Evolutionary conservation across 2,329 filamentous ascomycete genomes (phyloP).

Genomic region (Hypoxylon sp.): DNA sequence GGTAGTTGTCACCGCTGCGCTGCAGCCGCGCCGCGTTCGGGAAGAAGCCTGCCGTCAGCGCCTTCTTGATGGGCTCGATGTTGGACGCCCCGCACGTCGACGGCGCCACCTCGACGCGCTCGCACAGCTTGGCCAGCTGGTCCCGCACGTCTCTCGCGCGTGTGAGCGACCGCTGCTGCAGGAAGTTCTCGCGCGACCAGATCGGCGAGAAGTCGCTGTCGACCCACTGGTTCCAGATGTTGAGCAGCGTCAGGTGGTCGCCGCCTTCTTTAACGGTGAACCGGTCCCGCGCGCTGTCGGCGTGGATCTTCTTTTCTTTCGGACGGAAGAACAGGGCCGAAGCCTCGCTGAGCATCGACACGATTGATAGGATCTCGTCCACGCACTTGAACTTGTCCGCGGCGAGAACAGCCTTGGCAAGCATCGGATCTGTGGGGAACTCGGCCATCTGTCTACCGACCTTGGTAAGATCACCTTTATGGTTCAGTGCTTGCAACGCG

Average conservation of each 20-base stretch:
- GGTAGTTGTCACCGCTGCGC: slow-evolving; percentile 85
- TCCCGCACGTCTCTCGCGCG: slow-evolving; percentile 92
- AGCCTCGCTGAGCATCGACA: slow-evolving; percentile 93
- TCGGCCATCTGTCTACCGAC: slow-evolving; percentile 94
- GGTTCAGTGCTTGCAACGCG: slow-evolving; percentile 88
- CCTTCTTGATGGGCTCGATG: slow-evolving; percentile 83
- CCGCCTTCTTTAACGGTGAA: slow-evolving; percentile 93
- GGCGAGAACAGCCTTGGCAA: slow-evolving; percentile 88
- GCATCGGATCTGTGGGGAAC: slow-evolving; percentile 91
- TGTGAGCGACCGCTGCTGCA: slow-evolving; percentile 90
- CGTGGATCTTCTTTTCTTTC: slow-evolving; percentile 97
- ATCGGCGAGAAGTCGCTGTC: slow-evolving; percentile 89
- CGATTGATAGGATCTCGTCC: slow-evolving; percentile 90
- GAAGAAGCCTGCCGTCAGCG: slow-evolving; percentile 93
- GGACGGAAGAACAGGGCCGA: slow-evolving; percentile 92
- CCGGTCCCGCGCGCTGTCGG: slow-evolving; percentile 86
- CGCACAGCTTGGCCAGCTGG: slow-evolving; percentile 90
- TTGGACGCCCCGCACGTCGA: slow-evolving; percentile 78
- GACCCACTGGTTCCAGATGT: slow-evolving; percentile 96
- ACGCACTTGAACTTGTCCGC: slow-evolving; percentile 93
- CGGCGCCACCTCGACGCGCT: slow-evolving; percentile 86
- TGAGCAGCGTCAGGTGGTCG: slow-evolving; percentile 88
- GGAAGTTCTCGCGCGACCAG: slow-evolving; percentile 92
- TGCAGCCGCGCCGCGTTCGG: slow-evolving; percentile 88
- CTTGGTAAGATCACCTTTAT: slow-evolving; percentile 89